Percentiles rank a stretch among this genome's conserved stretches.
phyloP scores from a whole-genome alignment of 176 grass and related monocot genomes.

The Pharus latifolius region DNA sequence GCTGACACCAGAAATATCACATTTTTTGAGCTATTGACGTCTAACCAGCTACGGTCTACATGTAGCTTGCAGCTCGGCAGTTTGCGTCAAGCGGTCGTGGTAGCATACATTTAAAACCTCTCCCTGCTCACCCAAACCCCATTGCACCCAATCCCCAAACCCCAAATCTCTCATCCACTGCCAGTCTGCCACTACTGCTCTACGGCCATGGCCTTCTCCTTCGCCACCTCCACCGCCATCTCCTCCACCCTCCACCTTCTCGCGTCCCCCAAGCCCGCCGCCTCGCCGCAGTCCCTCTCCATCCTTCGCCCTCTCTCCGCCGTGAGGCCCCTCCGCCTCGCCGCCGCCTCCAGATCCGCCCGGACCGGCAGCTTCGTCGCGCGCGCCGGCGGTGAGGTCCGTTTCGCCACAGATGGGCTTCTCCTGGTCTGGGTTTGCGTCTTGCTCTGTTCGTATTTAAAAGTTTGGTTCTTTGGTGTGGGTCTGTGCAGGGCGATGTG shows the following conservation, averaged over 20 bases:
- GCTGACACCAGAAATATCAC: no score
- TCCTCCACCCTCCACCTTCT: conserved; percentile 11
- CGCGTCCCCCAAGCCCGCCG: not conserved
- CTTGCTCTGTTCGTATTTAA: not conserved
- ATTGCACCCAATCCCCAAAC: conserved; percentile 11
- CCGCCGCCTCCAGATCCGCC: conserved; percentile 25
- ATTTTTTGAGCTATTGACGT: no score
- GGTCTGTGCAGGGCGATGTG: conserved; percentile 38
- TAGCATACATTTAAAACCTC: conserved; percentile 5
- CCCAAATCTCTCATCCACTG: conserved; percentile 16
- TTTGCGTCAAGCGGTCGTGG: no score
- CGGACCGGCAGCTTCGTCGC: conserved; percentile 33
- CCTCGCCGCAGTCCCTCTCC: conserved; percentile 19
- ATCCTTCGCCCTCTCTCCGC: not conserved
- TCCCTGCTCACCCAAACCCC: not conserved
- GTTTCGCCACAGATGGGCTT: not conserved
- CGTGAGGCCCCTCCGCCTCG: conserved; percentile 10
- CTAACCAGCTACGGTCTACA: no score
- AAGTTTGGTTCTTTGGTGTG: not conserved
- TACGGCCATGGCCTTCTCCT: conserved; percentile 54
- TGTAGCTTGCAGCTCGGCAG: no score
- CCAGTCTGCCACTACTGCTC: not conserved
- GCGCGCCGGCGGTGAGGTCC: conserved; percentile 37
- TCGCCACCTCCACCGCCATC: conserved; percentile 33
- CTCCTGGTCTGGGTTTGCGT: not conserved